Conservation (phyloP, 1,284 basidiomycete species). For the Somion occarium region DNA sequence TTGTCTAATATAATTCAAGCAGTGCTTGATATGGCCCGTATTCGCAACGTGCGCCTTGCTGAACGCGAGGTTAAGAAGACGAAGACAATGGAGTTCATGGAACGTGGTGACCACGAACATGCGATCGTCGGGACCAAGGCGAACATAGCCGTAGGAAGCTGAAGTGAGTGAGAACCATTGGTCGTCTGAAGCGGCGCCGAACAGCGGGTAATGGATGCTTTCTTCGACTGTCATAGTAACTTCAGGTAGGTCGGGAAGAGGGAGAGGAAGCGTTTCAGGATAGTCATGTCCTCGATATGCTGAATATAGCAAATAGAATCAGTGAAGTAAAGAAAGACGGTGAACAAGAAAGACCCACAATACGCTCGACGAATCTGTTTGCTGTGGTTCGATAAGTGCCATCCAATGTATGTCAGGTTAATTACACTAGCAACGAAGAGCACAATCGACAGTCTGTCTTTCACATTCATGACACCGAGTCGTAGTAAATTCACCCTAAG, state of each 20-base stretch:
- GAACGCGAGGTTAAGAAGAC: conserved; percentile 21
- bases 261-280: not conserved
- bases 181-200: not conserved
- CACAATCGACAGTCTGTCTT: not conserved
- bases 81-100: conserved; percentile 29
- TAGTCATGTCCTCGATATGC: not conserved
- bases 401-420: not conserved
- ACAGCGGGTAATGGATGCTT: not conserved
- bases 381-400: not conserved
- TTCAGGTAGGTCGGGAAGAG: not conserved
- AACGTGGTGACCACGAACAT: conserved; percentile 26
- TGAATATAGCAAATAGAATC: too few relatives aligned
- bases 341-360: too few relatives aligned
- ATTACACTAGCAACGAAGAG: not conserved
- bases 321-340: too few relatives aligned
- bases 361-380: too few relatives aligned
- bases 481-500: too few relatives aligned
- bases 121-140: conserved; percentile 13
- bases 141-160: conserved; percentile 4
- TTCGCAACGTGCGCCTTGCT: conserved; percentile 13
- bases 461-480: not conserved
- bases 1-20: conserved; percentile 27
- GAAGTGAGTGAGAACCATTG: not conserved
- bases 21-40: conserved; percentile 22
- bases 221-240: not conserved